phyloP scores from a whole-genome alignment of 2,329 filamentous ascomycete species.

The Acephala macrosclerotiorum region DNA sequence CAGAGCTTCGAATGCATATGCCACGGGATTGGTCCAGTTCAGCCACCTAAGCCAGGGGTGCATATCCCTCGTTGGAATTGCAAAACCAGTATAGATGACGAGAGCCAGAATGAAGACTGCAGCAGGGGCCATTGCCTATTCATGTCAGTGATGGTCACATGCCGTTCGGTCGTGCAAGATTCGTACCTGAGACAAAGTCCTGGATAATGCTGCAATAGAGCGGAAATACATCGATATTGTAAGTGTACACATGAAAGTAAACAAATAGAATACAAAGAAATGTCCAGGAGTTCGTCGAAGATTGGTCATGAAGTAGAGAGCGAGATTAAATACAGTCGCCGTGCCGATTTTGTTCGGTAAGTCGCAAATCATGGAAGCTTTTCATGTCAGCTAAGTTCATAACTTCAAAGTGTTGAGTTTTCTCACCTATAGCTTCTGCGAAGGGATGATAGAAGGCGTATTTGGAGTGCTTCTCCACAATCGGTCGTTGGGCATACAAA shows the following conservation, averaged over 20 bases:
- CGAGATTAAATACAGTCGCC: slow-evolving; percentile 77
- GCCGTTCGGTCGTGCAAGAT: not conserved
- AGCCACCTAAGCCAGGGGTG: slow-evolving; percentile 63
- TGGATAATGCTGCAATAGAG: slow-evolving; percentile 77
- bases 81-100: slow-evolving; percentile 51
- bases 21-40: slow-evolving; percentile 75
- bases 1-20: slow-evolving; percentile 72
- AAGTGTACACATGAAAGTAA: slow-evolving; percentile 76
- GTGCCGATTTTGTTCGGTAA: slow-evolving; percentile 85
- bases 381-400: slow-evolving; percentile 49
- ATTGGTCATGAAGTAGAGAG: slow-evolving; percentile 88
- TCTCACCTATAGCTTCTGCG: slow-evolving; percentile 56
- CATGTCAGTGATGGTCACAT: not conserved
- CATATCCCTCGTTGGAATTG: slow-evolving; percentile 62
- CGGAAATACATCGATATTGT: slow-evolving; percentile 89
- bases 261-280: slow-evolving; percentile 87
- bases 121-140: slow-evolving; percentile 38
- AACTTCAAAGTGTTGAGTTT: not conserved
- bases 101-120: slow-evolving; percentile 70
- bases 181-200: slow-evolving; percentile 68
- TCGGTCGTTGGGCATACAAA: slow-evolving; percentile 86
- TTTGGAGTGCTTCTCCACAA: slow-evolving; percentile 87
- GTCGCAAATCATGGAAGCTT: slow-evolving; percentile 64
- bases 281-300: slow-evolving; percentile 74
- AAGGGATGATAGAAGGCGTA: slow-evolving; percentile 92